Evolutionary conservation across 352 stramenopile species (phyloP).

Genomic region (Pythium dissimile): DNA sequence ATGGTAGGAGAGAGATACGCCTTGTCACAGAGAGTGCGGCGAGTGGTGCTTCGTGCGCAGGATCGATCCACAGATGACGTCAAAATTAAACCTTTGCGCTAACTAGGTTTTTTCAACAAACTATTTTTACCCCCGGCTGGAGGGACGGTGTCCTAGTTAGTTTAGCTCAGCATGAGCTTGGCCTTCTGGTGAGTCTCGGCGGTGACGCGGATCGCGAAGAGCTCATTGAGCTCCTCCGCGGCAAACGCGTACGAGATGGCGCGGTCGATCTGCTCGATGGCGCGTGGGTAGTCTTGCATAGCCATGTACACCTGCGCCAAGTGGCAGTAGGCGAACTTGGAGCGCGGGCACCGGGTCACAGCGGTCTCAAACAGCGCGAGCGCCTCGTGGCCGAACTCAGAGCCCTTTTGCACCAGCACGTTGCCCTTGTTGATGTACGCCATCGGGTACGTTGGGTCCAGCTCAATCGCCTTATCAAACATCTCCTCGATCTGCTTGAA

Average conservation of each 20-base stretch:
- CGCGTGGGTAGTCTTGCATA: slow-evolving; percentile 76
- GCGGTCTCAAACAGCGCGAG: slow-evolving; percentile 75
- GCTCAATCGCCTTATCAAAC: slow-evolving; percentile 78
- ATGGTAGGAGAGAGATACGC: neutral
- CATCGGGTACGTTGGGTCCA: slow-evolving; percentile 83
- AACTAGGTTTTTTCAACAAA: too few relatives aligned
- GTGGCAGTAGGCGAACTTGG: slow-evolving; percentile 83
- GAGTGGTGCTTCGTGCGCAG: slow-evolving; percentile 9
- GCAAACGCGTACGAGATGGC: slow-evolving; percentile 71
- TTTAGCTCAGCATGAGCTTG: slow-evolving; percentile 56
- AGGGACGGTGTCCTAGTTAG: too few relatives aligned
- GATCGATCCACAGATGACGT: slow-evolving; percentile 6
- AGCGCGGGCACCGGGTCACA: slow-evolving; percentile 71
- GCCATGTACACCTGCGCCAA: slow-evolving; percentile 83
- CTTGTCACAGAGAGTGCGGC: slow-evolving; percentile 10
- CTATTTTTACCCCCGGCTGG: too few relatives aligned
- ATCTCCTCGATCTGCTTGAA: slow-evolving; percentile 62
- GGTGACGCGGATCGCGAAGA: slow-evolving; percentile 77
- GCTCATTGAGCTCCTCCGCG: slow-evolving; percentile 70
- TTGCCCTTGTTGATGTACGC: slow-evolving; percentile 87
- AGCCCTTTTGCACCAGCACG: slow-evolving; percentile 70
- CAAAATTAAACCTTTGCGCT: slow-evolving; percentile 5
- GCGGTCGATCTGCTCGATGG: slow-evolving; percentile 80
- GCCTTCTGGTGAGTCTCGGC: slow-evolving; percentile 74
- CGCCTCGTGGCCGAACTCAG: slow-evolving; percentile 65